Conservation (phyloP, 2,329 filamentous ascomycete species). For the Aspergillus pseudoviridinutans region DNA sequence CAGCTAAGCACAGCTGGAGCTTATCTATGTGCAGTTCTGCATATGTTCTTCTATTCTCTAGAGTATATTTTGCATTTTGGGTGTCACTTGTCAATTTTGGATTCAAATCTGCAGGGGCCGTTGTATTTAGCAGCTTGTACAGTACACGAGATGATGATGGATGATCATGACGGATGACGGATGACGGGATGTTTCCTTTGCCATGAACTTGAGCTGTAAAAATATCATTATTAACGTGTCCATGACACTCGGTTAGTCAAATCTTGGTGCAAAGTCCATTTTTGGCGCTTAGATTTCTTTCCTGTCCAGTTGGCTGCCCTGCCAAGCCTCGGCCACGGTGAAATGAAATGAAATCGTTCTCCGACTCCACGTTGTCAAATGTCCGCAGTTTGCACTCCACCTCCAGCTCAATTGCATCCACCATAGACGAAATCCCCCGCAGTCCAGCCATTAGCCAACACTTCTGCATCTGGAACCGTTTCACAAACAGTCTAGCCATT, state of each 20-base stretch:
- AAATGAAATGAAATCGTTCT: not conserved
- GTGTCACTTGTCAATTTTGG: not conserved
- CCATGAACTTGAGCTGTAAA: not conserved
- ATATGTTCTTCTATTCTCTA: not conserved
- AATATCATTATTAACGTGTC: not conserved
- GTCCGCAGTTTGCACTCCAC: not conserved
- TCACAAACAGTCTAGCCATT: not conserved
- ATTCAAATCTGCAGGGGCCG: not conserved
- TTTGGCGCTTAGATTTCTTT: not conserved
- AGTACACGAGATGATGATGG: not conserved
- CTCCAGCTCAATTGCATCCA: not conserved
- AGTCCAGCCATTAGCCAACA: not conserved
- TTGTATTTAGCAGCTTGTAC: not conserved
- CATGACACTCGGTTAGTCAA: not conserved
- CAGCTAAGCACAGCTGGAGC: slow-evolving; percentile 7
- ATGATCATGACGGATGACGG: not conserved
- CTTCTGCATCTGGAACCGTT: not conserved
- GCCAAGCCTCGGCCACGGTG: not conserved
- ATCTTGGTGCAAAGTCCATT: not conserved
- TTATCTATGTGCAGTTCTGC: not conserved
- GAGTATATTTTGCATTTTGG: not conserved
- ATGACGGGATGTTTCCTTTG: not conserved
- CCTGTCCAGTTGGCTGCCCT: not conserved
- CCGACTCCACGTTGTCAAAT: not conserved
- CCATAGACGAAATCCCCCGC: not conserved